phyloP scores from a whole-genome alignment of 495 filamentous ascomycete genomes.

The Friedmanniomyces simplex region DNA sequence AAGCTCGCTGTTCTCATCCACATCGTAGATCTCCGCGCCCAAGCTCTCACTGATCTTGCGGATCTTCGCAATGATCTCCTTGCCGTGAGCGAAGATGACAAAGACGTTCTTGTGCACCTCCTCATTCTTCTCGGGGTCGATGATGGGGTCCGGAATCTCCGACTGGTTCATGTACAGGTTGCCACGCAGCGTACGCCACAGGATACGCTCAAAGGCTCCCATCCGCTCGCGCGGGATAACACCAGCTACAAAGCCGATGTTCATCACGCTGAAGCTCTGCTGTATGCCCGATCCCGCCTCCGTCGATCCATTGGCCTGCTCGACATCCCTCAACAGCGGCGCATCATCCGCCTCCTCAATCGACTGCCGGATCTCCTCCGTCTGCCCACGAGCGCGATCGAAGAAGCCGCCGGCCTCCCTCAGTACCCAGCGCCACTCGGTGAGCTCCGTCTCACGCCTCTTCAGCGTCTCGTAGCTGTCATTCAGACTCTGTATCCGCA shows the following conservation, averaged over 20 bases:
- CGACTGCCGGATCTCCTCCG: constrained; percentile 88
- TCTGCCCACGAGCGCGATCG: constrained; percentile 72
- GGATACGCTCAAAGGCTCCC: constrained; percentile 87
- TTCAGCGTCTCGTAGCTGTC: constrained; percentile 97
- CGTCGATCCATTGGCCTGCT: constrained; percentile 66
- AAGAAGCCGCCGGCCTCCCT: constrained; percentile 95
- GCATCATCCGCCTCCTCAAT: constrained; percentile 67
- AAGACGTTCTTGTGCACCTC: constrained; percentile 93
- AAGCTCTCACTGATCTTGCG: constrained; percentile 97
- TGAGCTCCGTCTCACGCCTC: constrained; percentile 91
- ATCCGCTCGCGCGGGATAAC: constrained; percentile 91
- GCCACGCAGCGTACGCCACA: constrained; percentile 92
- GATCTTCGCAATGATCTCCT: constrained; percentile 96
- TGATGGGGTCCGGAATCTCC: constrained; percentile 88
- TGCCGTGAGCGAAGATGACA: constrained; percentile 97
- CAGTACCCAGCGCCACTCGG: constrained; percentile 95
- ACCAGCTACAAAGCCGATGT: constrained; percentile 99
- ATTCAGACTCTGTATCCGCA: constrained; percentile 80
- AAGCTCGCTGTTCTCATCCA: constrained; percentile 93
- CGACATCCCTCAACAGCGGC: constrained; percentile 45
- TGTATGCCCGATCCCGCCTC: constrained; percentile 42
- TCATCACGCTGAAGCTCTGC: constrained; percentile 87
- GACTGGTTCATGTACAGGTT: constrained; percentile 99
- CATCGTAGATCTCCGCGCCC: constrained; percentile 86
- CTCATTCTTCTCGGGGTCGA: constrained; percentile 87